phyloP scores from a whole-genome alignment of 2,329 filamentous ascomycete species.

The Xylaria sp. region DNA sequence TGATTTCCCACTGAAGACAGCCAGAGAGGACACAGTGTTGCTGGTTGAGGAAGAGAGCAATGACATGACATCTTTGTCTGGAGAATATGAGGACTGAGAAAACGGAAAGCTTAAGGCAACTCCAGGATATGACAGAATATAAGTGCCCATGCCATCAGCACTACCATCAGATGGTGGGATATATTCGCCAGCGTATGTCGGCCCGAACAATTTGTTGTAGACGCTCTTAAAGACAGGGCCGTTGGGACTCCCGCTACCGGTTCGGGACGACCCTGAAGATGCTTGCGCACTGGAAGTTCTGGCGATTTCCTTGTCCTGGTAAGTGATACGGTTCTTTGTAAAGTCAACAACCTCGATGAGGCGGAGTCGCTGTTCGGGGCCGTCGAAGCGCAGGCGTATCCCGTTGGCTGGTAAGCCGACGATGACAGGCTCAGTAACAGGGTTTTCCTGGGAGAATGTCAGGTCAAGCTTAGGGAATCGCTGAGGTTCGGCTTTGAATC shows the following conservation, averaged over 20 bases:
- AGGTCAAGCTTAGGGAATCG: conserved; percentile 86
- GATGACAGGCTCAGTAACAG: conserved; percentile 79
- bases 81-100: conserved; percentile 77
- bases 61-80: conserved; percentile 83
- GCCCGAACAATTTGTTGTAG: conserved; percentile 92
- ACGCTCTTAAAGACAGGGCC: conserved; percentile 89
- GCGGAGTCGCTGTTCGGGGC: conserved; percentile 88
- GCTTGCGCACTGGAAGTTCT: conserved; percentile 64
- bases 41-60: conserved; percentile 83
- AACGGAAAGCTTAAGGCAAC: conserved; percentile 93
- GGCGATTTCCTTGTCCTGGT: conserved; percentile 73
- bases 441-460: conserved; percentile 78
- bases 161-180: conserved; percentile 70
- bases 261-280: conserved; percentile 44
- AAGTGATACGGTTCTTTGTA: conserved; percentile 82
- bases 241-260: conserved; percentile 49
- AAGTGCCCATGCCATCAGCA: conserved; percentile 71
- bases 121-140: conserved; percentile 93
- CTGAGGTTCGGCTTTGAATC: conserved; percentile 87
- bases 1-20: conserved; percentile 88
- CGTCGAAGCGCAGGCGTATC: conserved; percentile 90
- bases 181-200: conserved; percentile 94
- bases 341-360: conserved; percentile 94
- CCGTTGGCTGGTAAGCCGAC: conserved; percentile 86
- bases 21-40: conserved; percentile 84